phyloP scores from a whole-genome alignment of 345 rosid genomes.

The Lepidium africanum region DNA sequence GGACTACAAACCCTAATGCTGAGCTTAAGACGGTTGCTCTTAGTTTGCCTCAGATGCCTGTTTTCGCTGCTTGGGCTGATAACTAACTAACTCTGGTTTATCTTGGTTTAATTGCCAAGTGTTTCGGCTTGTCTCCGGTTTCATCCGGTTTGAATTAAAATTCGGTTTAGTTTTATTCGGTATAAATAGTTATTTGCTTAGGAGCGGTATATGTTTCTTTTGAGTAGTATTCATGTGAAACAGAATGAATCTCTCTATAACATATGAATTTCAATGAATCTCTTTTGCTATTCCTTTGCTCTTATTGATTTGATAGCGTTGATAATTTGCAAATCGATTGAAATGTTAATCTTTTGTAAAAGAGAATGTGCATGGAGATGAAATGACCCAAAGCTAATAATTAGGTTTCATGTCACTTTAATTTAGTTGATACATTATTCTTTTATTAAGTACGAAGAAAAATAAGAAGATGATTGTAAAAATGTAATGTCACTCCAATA shows the following conservation, averaged over 20 bases:
- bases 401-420: conserved; percentile 21
- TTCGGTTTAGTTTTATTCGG: conserved; percentile 17
- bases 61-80: conserved; percentile 86
- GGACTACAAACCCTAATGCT: conserved; percentile 42
- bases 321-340: conserved; percentile 28
- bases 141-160: conserved; percentile 14
- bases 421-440: conserved; percentile 2
- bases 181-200: conserved; percentile 18
- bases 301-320: conserved; percentile 5
- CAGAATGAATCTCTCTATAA: conserved; percentile 28
- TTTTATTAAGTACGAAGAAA: conserved; percentile 40
- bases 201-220: conserved; percentile 29
- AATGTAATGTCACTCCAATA: conserved; percentile 28
- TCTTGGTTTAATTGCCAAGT: conserved; percentile 27
- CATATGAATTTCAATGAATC: conserved; percentile 13
- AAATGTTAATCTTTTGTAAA: conserved; percentile 7
- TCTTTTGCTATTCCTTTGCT: not conserved
- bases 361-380: conserved; percentile 38
- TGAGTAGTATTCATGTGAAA: conserved; percentile 27
- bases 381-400: conserved; percentile 31
- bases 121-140: conserved; percentile 8
- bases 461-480: conserved; percentile 13
- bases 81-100: conserved; percentile 15
- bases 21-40: conserved; percentile 48
- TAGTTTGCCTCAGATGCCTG: conserved; percentile 58